Evolutionary conservation across 371 early-diverging fungal species (phyloP).

Genomic region (Entomophthora muscae): DNA sequence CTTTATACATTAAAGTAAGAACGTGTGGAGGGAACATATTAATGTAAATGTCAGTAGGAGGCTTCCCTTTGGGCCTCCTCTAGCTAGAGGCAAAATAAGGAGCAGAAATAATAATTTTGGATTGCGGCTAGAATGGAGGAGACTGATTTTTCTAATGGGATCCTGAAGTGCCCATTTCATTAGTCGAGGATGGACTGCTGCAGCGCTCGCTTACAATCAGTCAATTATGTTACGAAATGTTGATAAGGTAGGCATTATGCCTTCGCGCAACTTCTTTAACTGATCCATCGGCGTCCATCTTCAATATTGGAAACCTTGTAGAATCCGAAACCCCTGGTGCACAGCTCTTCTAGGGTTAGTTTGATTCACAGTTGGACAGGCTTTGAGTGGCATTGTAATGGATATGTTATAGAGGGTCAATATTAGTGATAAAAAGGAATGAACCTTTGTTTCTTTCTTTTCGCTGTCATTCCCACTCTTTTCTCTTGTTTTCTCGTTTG

Average conservation of each 20-base stretch:
- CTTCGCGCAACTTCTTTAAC: conserved; percentile 32
- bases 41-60: not conserved
- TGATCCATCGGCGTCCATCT: conserved; percentile 39
- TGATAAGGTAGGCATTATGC: conserved; percentile 14
- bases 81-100: not conserved
- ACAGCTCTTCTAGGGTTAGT: conserved; percentile 36
- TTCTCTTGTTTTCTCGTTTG: conserved; percentile 16
- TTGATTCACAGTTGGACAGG: conserved; percentile 11
- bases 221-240: not conserved
- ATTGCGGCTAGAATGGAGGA: not conserved
- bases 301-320: conserved; percentile 52
- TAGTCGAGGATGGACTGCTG: not conserved
- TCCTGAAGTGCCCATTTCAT: not conserved
- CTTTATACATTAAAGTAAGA: not conserved
- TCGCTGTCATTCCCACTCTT: conserved; percentile 19
- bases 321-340: conserved; percentile 56
- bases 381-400: conserved; percentile 12
- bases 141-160: not conserved
- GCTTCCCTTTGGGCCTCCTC: not conserved
- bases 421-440: not conserved
- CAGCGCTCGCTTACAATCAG: not conserved
- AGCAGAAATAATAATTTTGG: not conserved
- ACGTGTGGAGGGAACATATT: not conserved
- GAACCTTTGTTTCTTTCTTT: not conserved
- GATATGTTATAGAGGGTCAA: not conserved